Conservation (phyloP, 2,329 filamentous ascomycete species). For the Diplodia scrobiculata region DNA sequence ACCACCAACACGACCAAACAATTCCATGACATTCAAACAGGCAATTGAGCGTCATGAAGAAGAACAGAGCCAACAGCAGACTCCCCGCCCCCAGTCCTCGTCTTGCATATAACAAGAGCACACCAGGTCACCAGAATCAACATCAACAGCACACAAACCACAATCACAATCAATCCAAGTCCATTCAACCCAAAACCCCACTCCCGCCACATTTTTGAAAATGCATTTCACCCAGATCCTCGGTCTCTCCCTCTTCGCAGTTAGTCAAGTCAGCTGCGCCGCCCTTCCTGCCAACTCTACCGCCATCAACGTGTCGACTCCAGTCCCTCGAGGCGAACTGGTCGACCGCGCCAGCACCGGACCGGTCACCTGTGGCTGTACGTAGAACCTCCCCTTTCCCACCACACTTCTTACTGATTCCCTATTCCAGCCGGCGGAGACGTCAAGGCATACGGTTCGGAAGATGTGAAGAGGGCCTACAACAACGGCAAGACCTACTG, state of each 20-base stretch:
- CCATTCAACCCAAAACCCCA: background rate
- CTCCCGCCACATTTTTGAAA: background rate
- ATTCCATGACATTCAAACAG: background rate
- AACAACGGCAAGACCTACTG: background rate
- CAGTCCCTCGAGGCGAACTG: background rate
- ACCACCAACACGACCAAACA: background rate
- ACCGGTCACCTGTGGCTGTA: background rate
- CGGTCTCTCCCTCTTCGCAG: background rate
- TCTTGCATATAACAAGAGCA: background rate
- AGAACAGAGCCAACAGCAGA: no score
- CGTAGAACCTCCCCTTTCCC: background rate
- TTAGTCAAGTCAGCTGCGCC: background rate
- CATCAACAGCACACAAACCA: background rate
- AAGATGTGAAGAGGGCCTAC: background rate
- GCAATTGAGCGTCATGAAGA: background rate
- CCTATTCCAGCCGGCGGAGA: background rate
- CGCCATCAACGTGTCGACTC: no score
- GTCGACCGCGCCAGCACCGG: background rate
- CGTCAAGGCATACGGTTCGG: background rate
- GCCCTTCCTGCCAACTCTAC: background rate
- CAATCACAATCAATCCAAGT: background rate
- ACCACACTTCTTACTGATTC: no score
- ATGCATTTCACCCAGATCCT: background rate
- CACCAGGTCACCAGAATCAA: background rate
- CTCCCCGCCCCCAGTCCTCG: no score